A percentile compares a stretch with the other conserved stretches of the same genome.
These are phyloP conservation scores for Ricinus communis DNA, from an alignment of 345 rosid species.

Conservation along the genomic window DNA sequence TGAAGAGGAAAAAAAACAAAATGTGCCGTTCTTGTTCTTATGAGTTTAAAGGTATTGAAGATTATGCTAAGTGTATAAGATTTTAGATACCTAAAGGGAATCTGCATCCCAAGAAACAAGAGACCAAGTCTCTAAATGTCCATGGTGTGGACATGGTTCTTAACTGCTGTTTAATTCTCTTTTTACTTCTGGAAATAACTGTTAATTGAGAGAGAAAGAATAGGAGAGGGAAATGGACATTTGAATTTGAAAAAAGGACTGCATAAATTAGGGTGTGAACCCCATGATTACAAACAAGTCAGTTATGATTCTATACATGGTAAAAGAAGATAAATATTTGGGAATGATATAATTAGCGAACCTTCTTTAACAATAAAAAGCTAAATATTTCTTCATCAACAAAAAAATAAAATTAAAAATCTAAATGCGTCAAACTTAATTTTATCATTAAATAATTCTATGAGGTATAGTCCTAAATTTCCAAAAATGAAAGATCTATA, in stretches of 20 bases:
- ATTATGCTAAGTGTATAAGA: too few species aligned
- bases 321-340: slow-evolving; percentile 25
- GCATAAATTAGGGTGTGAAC: slow-evolving; percentile 39
- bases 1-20: too few species aligned
- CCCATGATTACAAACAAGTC: slow-evolving; percentile 36
- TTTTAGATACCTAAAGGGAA: slow-evolving; percentile 52
- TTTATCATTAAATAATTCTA: too few species aligned
- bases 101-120: slow-evolving; percentile 62
- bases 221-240: slow-evolving; percentile 34
- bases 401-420: too few species aligned
- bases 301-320: slow-evolving; percentile 42
- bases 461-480: too few species aligned
- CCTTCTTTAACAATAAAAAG: slow-evolving; percentile 6
- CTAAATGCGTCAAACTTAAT: too few species aligned
- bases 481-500: too few species aligned
- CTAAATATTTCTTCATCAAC: too few species aligned
- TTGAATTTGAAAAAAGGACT: slow-evolving; percentile 51
- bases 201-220: neutral
- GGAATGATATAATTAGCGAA: slow-evolving; percentile 22
- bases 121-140: slow-evolving; percentile 60
- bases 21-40: too few species aligned
- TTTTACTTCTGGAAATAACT: neutral
- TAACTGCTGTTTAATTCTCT: neutral
- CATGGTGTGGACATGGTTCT: slow-evolving; percentile 47
- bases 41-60: too few species aligned